Conservation (phyloP, 176 grass and related monocot species). For the Carex scoparia region DNA sequence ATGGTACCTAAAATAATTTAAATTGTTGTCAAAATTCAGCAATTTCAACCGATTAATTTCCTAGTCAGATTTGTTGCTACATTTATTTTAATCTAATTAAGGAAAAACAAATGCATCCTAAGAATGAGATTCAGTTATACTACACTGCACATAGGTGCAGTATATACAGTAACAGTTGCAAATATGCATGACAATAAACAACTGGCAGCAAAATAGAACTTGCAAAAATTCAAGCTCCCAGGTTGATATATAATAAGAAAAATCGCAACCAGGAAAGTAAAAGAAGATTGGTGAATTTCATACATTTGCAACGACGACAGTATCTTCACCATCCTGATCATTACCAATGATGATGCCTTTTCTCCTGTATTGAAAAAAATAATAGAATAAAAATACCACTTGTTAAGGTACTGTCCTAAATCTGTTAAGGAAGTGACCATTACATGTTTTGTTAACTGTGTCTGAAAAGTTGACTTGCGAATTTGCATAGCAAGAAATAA, state of each 20-base stretch:
- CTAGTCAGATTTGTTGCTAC: background rate
- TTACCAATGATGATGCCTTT: conserved; percentile 95
- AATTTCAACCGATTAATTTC: background rate
- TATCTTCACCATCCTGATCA: conserved; percentile 93
- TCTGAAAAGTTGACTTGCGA: background rate
- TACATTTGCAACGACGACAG: conserved; percentile 80
- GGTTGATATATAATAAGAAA: background rate
- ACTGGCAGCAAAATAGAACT: conserved; percentile 2
- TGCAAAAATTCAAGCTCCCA: conserved; percentile 1
- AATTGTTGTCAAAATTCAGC: background rate
- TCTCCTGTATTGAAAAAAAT: conserved; percentile 58
- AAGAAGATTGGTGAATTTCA: conserved; percentile 8
- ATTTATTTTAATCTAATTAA: background rate
- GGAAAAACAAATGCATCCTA: background rate
- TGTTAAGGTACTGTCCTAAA: background rate
- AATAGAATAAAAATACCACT: conserved; percentile 2
- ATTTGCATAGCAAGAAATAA: background rate
- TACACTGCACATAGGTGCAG: background rate
- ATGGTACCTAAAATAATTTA: conserved; percentile 57
- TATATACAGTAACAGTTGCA: background rate
- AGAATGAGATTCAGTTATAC: background rate
- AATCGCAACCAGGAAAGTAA: background rate
- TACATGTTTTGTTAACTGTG: background rate
- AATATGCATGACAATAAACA: background rate
- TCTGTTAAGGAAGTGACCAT: background rate